phyloP scores from a whole-genome alignment of 2,329 filamentous ascomycete species.

The Scedosporium apiospermum region DNA sequence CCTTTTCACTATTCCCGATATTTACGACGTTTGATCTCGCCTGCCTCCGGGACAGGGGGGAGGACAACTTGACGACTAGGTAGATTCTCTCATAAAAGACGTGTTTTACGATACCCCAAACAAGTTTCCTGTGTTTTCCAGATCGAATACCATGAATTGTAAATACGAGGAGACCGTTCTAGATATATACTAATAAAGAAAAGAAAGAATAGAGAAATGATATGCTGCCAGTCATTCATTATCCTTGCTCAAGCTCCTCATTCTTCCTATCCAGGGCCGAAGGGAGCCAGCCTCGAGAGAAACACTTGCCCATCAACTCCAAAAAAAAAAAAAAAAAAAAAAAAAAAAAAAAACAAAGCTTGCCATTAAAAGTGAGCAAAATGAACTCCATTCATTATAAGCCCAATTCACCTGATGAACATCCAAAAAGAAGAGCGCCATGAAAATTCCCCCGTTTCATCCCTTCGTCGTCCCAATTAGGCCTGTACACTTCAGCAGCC shows the following conservation, averaged over 20 bases:
- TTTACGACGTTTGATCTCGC: too few relatives aligned
- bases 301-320: neutral
- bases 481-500: conserved; percentile 40
- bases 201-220: neutral
- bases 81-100: neutral
- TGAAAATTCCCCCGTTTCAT: neutral
- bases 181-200: neutral
- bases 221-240: neutral
- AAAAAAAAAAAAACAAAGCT: neutral
- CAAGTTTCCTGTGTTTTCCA: neutral
- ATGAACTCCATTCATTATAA: neutral
- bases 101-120: neutral
- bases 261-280: neutral
- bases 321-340: neutral
- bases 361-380: neutral
- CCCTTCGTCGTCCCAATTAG: conserved; percentile 6
- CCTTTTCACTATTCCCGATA: neutral
- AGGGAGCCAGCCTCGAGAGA: neutral
- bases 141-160: neutral
- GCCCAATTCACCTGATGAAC: neutral
- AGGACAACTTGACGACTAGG: neutral
- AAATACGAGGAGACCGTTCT: neutral
- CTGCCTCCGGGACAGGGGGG: neutral
- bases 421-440: neutral
- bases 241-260: neutral